phyloP scores from a whole-genome alignment of 495 filamentous ascomycete species.

The Tuber indicum region DNA sequence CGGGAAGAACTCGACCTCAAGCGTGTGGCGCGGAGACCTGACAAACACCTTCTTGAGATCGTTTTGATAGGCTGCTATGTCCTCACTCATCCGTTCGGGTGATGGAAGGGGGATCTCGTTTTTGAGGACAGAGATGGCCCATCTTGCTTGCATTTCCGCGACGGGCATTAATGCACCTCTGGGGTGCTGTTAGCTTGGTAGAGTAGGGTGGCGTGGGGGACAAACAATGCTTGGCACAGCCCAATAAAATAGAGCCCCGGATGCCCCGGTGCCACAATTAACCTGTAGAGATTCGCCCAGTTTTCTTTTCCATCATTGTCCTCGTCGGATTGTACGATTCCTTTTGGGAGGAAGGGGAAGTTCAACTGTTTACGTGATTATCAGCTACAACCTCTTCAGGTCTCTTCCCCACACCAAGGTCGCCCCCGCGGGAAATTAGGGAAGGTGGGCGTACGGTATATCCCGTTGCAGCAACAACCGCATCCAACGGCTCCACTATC shows the following conservation, averaged over 20 bases:
- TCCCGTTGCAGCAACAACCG: slow-evolving; percentile 28
- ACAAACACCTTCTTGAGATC: slow-evolving; percentile 12
- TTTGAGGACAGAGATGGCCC: slow-evolving; percentile 16
- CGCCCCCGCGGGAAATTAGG: background rate
- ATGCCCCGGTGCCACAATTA: slow-evolving; percentile 21
- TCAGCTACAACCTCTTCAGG: slow-evolving; percentile 6
- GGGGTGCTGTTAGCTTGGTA: background rate
- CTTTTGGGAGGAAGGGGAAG: slow-evolving; percentile 18
- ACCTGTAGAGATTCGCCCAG: slow-evolving; percentile 25
- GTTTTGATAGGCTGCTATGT: slow-evolving; percentile 19
- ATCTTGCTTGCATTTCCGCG: slow-evolving; percentile 24
- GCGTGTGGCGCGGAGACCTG: slow-evolving; percentile 22
- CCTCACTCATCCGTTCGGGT: slow-evolving; percentile 7
- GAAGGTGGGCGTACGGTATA: slow-evolving; percentile 11
- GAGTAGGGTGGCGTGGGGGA: background rate
- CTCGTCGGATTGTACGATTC: slow-evolving; percentile 14
- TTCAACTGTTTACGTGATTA: slow-evolving; percentile 12
- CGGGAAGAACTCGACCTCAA: slow-evolving; percentile 21
- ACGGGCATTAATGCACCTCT: slow-evolving; percentile 32
- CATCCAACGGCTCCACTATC: slow-evolving; percentile 23
- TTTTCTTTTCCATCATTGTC: slow-evolving; percentile 11
- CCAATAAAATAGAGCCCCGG: slow-evolving; percentile 29
- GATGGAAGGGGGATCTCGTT: slow-evolving; percentile 20
- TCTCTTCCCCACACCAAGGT: background rate
- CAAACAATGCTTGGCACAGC: slow-evolving; percentile 27